Evolutionary conservation across 306 rosid genomes (phyloP), one percentile per base, ranked within the genome.

Genomic region (Elaeagnus macrophylla): DNA sequence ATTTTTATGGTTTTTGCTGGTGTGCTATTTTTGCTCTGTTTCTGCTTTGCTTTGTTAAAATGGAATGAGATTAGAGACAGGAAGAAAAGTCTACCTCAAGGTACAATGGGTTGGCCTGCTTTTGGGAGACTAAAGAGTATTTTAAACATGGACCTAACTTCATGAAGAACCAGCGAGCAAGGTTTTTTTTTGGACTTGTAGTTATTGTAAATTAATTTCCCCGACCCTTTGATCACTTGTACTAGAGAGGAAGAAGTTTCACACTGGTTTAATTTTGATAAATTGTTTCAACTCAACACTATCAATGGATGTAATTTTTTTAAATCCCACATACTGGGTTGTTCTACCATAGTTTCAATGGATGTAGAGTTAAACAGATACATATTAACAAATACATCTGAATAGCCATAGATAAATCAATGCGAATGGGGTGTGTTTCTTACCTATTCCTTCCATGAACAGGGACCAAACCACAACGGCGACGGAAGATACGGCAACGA

Each of bases 51-150:
- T 66, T 71, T 87, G 61, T 64, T 93, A 48, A 74, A 85, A 52
- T 93, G 96, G 99, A 93, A 93, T 66, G 90, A 82, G 39, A 66
- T 87, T 42, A 76, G 79, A 53, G 84, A 80, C 71, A 79, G 81
- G 58, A 82, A 83, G 75, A 93, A 93, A 67, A 94, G 84, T 32
- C 72, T 93, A 45, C 99, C 99, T 35, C 99, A 84, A 5, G 99
- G 99, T 39, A 93, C 99, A 74, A 93, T 93, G 99, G 99, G 99
- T 5, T 93, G 99, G 99, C 99, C 99, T 52, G 47, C 87, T 25
- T 84, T 93, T 61, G 99, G 0, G 99, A 93, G 32, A 93, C 99
- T 6, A 84, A 89, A 12, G 99, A 93, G 83, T 93, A 87, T 67
- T 95, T 93, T 8, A 93, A 87, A 50, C 96, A 77, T 72, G 99